Evolutionary conservation across 345 rosid species (phyloP), one percentile per base, ranked within the genome.

Genomic region (Camelina laxa): DNA sequence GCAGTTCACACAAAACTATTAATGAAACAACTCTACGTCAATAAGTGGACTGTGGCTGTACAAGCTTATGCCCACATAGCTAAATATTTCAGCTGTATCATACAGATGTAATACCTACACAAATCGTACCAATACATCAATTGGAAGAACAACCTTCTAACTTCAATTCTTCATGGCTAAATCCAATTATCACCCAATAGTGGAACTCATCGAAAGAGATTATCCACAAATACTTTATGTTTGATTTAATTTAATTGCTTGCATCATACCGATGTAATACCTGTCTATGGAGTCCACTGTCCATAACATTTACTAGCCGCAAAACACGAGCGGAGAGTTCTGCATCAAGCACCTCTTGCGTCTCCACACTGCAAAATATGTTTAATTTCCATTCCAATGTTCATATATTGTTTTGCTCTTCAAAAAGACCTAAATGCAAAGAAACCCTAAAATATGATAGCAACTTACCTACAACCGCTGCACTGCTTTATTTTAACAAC

Each of bases 271-370:
- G 63, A 58, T 79, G 65, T 51, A 45, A 64, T 77, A 91, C 97
- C 96, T 92, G 98, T 79, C 83, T 79, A 75, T 89, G 99, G 31
- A 86, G 81, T 74, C 98, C 98, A 85, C 90, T 91, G 75, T 96
- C 99, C 63, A 88, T 88, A 75, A 95, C 88, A 78, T 85, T 88
- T 65, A 92, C 91, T 76, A 95, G 84, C 84, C 85, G 96, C 87
- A 96, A 79, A 80, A 96, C 91, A 79, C 97, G 98, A 73, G 99
- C 99, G 50, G 99, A 89, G 76, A 96, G 98, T 80, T 96, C 99
- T 7, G 99, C 99, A 84, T 96, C 99, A 76, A 96, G 89, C 75
- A 88, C 85, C 84, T 96, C 99, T 77, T 89, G 99, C 21, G 97
- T 85, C 82, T 96, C 99, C 86, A 77, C 75, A 64, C 99, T 96